phyloP scores from a whole-genome alignment of 108 stramenopile genomes.

The Cylindrotheca fusiformis region DNA sequence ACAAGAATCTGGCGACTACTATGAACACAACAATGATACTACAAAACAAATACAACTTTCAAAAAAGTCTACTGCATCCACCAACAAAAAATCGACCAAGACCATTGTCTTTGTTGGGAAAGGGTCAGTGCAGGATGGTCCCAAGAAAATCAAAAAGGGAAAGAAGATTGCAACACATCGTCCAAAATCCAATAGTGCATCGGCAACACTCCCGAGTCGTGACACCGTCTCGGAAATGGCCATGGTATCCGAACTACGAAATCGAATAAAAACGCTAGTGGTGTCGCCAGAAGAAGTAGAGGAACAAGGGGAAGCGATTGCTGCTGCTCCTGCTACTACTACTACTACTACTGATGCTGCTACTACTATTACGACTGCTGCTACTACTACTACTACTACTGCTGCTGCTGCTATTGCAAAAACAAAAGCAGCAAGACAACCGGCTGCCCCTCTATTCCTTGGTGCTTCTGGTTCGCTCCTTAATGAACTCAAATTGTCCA shows the following conservation, averaged over 20 bases:
- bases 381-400: background rate
- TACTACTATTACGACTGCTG: background rate
- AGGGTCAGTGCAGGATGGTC: slow-evolving; percentile 9
- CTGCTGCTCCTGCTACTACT: background rate
- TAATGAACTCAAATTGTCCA: slow-evolving; percentile 12
- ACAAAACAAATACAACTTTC: background rate
- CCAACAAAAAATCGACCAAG: slow-evolving; percentile 14
- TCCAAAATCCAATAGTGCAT: background rate
- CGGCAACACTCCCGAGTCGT: slow-evolving; percentile 2
- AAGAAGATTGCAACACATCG: background rate
- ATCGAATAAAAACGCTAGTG: slow-evolving; percentile 10
- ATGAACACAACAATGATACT: background rate
- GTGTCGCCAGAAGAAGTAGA: slow-evolving; percentile 1
- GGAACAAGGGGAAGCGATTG: slow-evolving; percentile 7
- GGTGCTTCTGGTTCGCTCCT: slow-evolving; percentile 29
- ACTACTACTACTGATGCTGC: background rate
- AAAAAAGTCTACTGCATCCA: slow-evolving; percentile 1
- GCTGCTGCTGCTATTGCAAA: background rate
- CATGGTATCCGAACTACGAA: slow-evolving; percentile 25
- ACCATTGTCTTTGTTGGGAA: slow-evolving; percentile 14
- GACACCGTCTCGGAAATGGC: slow-evolving; percentile 22
- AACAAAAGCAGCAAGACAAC: background rate
- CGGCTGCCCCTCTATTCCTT: slow-evolving; percentile 21
- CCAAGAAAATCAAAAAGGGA: background rate
- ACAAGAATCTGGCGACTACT: background rate